Evolutionary conservation across 331 rosid species (phyloP).

Genomic region (Acacia concinna): DNA sequence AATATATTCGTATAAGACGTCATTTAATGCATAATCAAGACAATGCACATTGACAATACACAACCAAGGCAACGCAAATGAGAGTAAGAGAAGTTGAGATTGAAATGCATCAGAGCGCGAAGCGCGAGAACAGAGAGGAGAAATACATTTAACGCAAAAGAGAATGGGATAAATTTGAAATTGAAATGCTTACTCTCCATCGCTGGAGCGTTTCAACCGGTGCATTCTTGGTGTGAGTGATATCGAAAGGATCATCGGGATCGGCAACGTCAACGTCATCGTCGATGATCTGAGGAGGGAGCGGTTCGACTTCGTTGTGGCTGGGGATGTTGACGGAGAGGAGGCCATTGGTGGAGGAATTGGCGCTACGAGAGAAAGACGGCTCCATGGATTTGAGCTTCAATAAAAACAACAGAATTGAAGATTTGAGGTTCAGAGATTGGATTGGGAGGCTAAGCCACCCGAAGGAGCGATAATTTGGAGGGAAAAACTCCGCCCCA

Average conservation of each 20-base stretch:
- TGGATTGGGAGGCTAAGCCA: not conserved
- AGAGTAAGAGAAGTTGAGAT: no score
- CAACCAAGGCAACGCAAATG: no score
- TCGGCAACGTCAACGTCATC: slow-evolving; percentile 30
- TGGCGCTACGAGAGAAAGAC: slow-evolving; percentile 33
- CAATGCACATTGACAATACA: not conserved
- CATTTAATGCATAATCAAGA: not conserved
- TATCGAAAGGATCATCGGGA: slow-evolving; percentile 71
- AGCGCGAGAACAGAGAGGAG: not conserved
- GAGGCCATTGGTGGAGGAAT: slow-evolving; percentile 47
- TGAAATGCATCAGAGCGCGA: not conserved
- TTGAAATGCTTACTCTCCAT: slow-evolving; percentile 66
- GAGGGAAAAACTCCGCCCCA: slow-evolving; percentile 21
- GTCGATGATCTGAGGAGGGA: slow-evolving; percentile 7
- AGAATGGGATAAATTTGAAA: not conserved
- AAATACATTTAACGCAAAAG: not conserved
- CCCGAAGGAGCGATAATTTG: not conserved
- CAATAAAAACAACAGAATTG: not conserved
- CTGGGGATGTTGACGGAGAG: slow-evolving; percentile 31
- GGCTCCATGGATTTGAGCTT: slow-evolving; percentile 38
- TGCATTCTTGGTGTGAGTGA: slow-evolving; percentile 72
- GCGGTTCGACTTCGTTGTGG: slow-evolving; percentile 33
- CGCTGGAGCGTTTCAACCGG: slow-evolving; percentile 67
- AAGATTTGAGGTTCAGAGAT: not conserved
- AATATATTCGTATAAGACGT: not conserved